Evolutionary conservation across 176 grass and related monocot species (phyloP), one percentile per base, ranked within the genome.

Genomic region (Cenchrus purpureus): DNA sequence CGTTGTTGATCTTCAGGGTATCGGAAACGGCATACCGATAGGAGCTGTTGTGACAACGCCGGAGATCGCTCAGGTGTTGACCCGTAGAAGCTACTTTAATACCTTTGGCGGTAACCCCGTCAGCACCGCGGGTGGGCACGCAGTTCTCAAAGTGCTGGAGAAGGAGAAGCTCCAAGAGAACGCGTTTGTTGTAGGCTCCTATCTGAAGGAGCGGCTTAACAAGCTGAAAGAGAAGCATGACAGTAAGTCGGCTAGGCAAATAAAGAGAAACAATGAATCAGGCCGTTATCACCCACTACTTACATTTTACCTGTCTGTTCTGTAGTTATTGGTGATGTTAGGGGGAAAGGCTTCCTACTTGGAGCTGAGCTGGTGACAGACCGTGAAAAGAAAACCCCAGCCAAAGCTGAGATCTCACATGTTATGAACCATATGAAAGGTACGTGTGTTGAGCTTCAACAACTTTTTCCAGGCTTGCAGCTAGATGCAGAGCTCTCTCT

Each of bases 161-260:
- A 94, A 98, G 78, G 93, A 98, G 78, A 98, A 95, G 77, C 91
- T 98, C 49, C 93, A 98, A 80, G 91, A 98, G 78, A 98, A 98
- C 57, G 96, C 96, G 2, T 82, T 89, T 40, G 57, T 84, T 66
- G 89, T 98, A 49, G 96, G 96, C 61, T 94, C 96, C 16, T 90
- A 98, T 40, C 78, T 98, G 80, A 98, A 95, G 87, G 91, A 95
- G 28, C 77, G 76, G 3, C 91, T 98, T 28, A 71, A 65, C 14
- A 49, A 61, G 14, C 89, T 98, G 62, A 83, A 98, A 83, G 89
- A 93, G 56, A 98, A 95, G 70, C 85, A 98, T 87, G 83, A 84
- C 28, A 95, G 96, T 95, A 78, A 95, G 93, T 78, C 73, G 43
- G 44, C 20, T 54, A 34, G 31, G 44, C 16, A 54, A 34, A 67